Conservation (phyloP, 441 rosid genomes). For the Erodium chrysanthum region DNA sequence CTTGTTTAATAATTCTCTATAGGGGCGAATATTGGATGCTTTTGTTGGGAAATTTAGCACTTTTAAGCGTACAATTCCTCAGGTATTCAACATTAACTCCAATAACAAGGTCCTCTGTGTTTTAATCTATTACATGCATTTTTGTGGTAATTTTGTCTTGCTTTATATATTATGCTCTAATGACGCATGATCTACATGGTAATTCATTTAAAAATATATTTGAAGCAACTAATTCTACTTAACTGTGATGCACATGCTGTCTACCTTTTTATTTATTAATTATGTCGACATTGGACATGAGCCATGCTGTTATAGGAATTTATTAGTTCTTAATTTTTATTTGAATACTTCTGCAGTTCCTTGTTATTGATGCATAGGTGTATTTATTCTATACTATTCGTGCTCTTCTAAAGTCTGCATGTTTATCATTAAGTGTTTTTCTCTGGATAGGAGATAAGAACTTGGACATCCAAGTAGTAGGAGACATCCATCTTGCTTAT, state of each 20-base stretch:
- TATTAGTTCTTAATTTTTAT: not conserved
- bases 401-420: not conserved
- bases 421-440: not conserved
- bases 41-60: conserved; percentile 94
- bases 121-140: not conserved
- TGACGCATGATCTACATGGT: not conserved
- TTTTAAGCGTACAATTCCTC: conserved; percentile 92
- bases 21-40: conserved; percentile 97
- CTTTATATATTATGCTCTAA: not conserved
- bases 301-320: not conserved
- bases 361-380: not conserved
- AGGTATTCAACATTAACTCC: conserved; percentile 39
- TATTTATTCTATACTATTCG: not conserved
- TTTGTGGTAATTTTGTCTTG: not conserved
- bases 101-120: not conserved
- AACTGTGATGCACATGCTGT: conserved; percentile 3
- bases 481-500: not conserved
- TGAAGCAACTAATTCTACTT: not conserved
- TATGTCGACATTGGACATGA: not conserved
- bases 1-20: conserved; percentile 18
- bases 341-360: conserved; percentile 1
- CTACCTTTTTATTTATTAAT: conserved; percentile 1
- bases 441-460: not conserved
- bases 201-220: not conserved
- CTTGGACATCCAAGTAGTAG: not conserved